phyloP scores from a whole-genome alignment of 768 basidiomycete genomes.

The Agaricus subrufescens region DNA sequence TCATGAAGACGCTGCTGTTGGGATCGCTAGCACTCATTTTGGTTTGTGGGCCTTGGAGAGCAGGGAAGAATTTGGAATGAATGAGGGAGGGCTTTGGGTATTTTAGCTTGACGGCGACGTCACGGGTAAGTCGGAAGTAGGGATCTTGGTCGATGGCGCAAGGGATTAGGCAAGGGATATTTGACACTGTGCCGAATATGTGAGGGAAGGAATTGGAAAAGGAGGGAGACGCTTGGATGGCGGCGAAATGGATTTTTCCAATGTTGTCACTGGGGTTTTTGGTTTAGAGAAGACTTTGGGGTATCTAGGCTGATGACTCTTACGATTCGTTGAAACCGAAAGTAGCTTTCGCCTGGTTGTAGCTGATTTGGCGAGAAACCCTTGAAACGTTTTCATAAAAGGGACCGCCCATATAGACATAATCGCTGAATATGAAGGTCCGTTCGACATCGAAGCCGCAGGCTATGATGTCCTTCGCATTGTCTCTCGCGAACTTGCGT shows the following conservation, averaged over 20 bases:
- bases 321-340: constrained; percentile 97
- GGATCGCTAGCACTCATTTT: constrained; percentile 98
- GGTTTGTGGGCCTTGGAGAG: constrained; percentile 94
- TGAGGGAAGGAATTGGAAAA: constrained; percentile 99
- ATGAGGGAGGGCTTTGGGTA: constrained; percentile 92
- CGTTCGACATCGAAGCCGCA: constrained; percentile 88
- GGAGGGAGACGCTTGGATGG: constrained; percentile 93
- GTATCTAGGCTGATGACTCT: constrained; percentile 25
- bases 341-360: constrained; percentile 89
- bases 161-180: constrained; percentile 91
- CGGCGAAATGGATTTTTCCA: constrained; percentile 94
- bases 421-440: constrained; percentile 97
- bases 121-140: constrained; percentile 96
- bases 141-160: constrained; percentile 98
- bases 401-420: constrained; percentile 82
- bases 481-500: constrained; percentile 72
- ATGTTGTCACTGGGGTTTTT: constrained; percentile 83
- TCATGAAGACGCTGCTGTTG: constrained; percentile 96
- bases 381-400: constrained; percentile 95
- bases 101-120: constrained; percentile 90
- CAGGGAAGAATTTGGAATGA: constrained; percentile 97
- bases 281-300: neutral
- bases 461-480: constrained; percentile 95
- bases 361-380: constrained; percentile 89
- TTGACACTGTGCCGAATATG: constrained; percentile 79